A percentile compares a stretch with the other conserved stretches of the same genome.
Conservation (phyloP, 73 alveolate species). For the Blepharisma japonicum region DNA sequence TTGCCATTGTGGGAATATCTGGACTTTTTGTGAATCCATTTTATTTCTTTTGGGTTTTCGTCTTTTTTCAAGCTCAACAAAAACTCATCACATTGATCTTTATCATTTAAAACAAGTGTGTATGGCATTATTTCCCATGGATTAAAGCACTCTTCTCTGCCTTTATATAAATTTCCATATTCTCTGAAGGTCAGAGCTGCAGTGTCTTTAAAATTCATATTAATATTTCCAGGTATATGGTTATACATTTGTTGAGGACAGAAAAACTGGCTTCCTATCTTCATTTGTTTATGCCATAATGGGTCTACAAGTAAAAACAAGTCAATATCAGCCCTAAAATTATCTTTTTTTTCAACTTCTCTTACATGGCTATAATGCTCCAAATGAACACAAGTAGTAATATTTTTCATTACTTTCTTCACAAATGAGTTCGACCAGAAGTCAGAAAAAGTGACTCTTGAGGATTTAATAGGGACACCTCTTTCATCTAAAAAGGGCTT, state of each 20-base stretch:
- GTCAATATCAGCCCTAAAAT: not conserved
- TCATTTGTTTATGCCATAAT: not conserved
- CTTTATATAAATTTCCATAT: not conserved
- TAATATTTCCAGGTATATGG: slow-evolving; percentile 23
- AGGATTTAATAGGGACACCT: not conserved
- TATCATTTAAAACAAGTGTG: not conserved
- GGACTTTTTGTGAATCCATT: slow-evolving; percentile 19
- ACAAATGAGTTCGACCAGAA: not conserved
- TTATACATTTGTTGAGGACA: not conserved
- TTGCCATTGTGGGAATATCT: not conserved
- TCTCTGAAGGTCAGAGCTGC: not conserved
- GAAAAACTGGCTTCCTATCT: not conserved
- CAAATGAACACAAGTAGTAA: not conserved
- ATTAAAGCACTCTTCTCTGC: slow-evolving; percentile 17
- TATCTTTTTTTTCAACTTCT: not conserved
- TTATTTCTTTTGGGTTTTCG: not conserved
- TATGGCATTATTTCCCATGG: not conserved
- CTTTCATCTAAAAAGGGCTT: not conserved
- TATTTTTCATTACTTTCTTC: not conserved
- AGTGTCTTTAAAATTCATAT: not conserved
- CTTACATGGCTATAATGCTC: not conserved
- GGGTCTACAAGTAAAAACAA: not conserved
- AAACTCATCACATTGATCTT: not conserved
- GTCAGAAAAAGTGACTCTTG: not conserved
- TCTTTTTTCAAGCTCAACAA: not conserved